Percentiles rank a stretch among this genome's conserved stretches.
Evolutionary conservation across 2,329 filamentous ascomycete species (phyloP).

Genomic region (Neocucurbitaria cava): DNA sequence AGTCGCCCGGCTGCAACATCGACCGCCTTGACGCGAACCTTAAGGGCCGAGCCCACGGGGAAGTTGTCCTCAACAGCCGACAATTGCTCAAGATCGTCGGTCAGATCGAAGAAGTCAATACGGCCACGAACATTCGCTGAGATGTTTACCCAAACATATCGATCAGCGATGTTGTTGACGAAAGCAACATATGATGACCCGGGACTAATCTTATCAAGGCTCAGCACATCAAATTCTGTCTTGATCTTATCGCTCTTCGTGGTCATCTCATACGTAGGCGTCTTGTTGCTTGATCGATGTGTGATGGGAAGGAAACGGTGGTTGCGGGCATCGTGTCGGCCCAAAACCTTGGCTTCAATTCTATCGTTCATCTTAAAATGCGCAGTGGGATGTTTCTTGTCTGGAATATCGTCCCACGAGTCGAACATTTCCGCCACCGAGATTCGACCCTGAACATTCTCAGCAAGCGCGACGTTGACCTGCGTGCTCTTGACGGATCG

Average conservation of each 20-base stretch:
- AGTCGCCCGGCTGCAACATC: constrained; percentile 76
- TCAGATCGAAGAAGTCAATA: constrained; percentile 81
- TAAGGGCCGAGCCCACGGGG: constrained; percentile 86
- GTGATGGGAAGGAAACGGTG: constrained; percentile 91
- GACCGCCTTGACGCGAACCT: constrained; percentile 77
- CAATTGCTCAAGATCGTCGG: constrained; percentile 82
- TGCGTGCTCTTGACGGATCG: constrained; percentile 90
- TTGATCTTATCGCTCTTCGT: constrained; percentile 69
- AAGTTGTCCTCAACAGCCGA: constrained; percentile 80
- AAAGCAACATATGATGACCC: constrained; percentile 80
- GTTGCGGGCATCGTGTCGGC: constrained; percentile 87
- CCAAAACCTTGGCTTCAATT: constrained; percentile 78
- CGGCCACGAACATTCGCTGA: constrained; percentile 87
- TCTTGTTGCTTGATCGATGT: constrained; percentile 78
- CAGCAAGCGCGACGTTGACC: constrained; percentile 86
- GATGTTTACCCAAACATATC: constrained; percentile 88
- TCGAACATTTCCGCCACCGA: constrained; percentile 93
- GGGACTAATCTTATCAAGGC: constrained; percentile 73
- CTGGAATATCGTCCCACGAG: constrained; percentile 81
- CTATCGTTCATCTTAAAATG: constrained; percentile 75
- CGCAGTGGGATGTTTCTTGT: constrained; percentile 80
- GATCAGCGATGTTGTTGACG: constrained; percentile 84
- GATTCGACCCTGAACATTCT: constrained; percentile 89
- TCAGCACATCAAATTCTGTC: constrained; percentile 68
- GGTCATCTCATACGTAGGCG: constrained; percentile 81